Evolutionary conservation across 2,329 filamentous ascomycete genomes (phyloP), one percentile per base, ranked within the genome.

Genomic region (Fusarium sp.): DNA sequence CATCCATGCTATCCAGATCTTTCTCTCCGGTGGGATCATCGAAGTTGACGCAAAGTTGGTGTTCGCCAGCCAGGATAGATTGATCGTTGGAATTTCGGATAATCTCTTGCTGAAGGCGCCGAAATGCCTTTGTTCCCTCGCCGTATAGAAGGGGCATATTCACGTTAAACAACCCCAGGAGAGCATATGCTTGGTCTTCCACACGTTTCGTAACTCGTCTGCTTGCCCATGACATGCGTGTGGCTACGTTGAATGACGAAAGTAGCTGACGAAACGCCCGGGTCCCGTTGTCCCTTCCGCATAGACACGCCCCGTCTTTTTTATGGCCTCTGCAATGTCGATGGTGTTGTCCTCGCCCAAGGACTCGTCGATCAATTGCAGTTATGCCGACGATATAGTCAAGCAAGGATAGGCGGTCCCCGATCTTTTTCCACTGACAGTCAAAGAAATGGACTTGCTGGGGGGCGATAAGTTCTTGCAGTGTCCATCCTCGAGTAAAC

Each of bases 221-320:
- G 41, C 41, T 43, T 14, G 41, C 41, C 41, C n/a, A 22, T 14
- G 41, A 43, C 11, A 43, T 20, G n/a, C 41, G 41, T 6, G 6
- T 43, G 6, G 11, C 41, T 6, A 43, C 41, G n/a, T 11, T 43
- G 11, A 43, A 43, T 6, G 41, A 43, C 41, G 11, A 43, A 8
- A 43, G 6, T 13, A 43, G 1, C 11, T 0, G 41, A 43, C 6
- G n/a, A 43, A 22, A 8, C 0, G n/a, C 0, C 41, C 5, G 6
- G 41, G 5, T 6, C 0, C 2, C 1, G 37, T 2, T 6, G 37
- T 20, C 5, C 37, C 2, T 6, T 6, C 0, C 9, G 37, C 37
- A 41, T 37, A 0, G 33, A 37, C 33, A 37, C 3, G 1, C 0
- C 33, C n/a, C n/a, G n/a, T 3, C 6, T 16, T 16, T 6, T 35